Evolutionary conservation across 176 grass and related monocot species (phyloP).

Genomic region (Ananas comosus): DNA sequence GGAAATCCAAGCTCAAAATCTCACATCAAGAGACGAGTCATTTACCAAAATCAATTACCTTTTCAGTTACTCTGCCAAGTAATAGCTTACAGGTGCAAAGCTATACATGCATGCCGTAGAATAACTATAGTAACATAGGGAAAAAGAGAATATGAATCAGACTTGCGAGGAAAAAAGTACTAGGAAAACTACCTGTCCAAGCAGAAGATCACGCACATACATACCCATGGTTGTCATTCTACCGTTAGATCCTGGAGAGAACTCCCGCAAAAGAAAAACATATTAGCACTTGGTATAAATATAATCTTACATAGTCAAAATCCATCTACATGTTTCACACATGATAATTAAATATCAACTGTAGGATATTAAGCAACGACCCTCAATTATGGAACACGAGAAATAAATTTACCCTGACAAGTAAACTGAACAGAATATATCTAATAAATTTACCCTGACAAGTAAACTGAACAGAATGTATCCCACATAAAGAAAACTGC

Average conservation of each 20-base stretch:
- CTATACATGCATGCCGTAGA: conserved; percentile 6
- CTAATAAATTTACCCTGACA: no score
- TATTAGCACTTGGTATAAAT: conserved; percentile 14
- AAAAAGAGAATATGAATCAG: neutral
- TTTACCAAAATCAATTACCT: conserved; percentile 42
- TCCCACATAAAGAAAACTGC: no score
- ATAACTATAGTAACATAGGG: neutral
- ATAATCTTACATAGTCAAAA: neutral
- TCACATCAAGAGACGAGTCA: conserved; percentile 45
- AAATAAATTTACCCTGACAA: no score
- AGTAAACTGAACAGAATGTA: no score
- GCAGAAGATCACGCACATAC: conserved; percentile 94
- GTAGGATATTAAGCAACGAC: no score
- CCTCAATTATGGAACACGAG: no score
- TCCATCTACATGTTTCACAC: no score
- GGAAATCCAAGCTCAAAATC: conserved; percentile 44
- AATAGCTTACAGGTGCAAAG: conserved; percentile 29
- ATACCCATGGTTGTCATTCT: conserved; percentile 88
- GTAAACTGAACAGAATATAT: no score
- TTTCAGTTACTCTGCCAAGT: conserved; percentile 44
- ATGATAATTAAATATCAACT: no score
- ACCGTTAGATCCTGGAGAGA: conserved; percentile 80
- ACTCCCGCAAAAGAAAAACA: conserved; percentile 46
- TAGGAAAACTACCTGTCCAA: conserved; percentile 68
- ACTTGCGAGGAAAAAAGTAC: neutral